Evolutionary conservation across 1,284 basidiomycete species (phyloP), one percentile per base, ranked within the genome.

Genomic region (Puccinia novopanici): DNA sequence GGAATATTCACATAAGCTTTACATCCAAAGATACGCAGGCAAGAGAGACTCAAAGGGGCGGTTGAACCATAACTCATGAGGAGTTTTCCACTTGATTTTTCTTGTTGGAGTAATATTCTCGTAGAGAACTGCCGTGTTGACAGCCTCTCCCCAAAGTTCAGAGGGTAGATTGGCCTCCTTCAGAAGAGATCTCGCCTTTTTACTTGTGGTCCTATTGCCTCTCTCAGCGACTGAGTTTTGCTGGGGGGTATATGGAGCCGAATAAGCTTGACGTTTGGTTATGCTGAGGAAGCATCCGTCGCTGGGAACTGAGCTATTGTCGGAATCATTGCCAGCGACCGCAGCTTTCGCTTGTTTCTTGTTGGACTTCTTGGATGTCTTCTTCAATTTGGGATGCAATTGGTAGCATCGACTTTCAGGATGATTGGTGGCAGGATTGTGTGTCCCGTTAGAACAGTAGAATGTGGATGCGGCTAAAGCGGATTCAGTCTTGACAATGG

Each of bases 31-130:
- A 37, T 0, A 4, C 19, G 54, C 0, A 75, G 57, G 1, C 73
- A 12, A 24, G n/a, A 24, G 34, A 30, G 9, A 57, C 3, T 75
- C n/a, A 27, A 61, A 75, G 10, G 30, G 1, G 8, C 22, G 9
- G 2, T 19, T 19, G 17, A 45, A 50, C 73, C 73, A 75, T 0
- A 61, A 0, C 24, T 37, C 13, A 27, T 59, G n/a, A 1, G 73
- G 55, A 0, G 45, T 30, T 24, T 30, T 13, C 40, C 55, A 45
- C 22, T 61, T 22, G 1, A 37, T n/a, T 10, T 37, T 37, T 40
- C 37, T 1, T 0, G 34, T 74, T 4, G 73, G 73, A n/a, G 55
- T 55, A 17, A 55, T 75, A 22, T 75, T 75, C 24, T 75, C 55
- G 12, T 40, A 42, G n/a, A 75, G 17, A 22, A 59, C 73, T 3